Evolutionary conservation across 192 early-diverging fungal genomes (phyloP), one percentile per base, ranked within the genome.

Genomic region (Backusella mclennaniae): DNA sequence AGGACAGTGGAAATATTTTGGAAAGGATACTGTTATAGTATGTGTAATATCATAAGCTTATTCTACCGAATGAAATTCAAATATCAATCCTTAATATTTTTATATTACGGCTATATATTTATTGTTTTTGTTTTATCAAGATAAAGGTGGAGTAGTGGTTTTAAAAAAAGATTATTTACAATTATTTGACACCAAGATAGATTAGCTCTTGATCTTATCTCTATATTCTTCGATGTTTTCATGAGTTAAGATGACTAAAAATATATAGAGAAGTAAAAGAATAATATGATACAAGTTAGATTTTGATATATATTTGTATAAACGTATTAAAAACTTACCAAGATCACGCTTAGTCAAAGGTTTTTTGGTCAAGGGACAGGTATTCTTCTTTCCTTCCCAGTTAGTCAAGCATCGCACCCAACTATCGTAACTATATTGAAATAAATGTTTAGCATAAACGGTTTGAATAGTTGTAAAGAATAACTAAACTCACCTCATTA

Each of bases 291-390:
- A 72, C 46, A 26, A 49, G 17, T 29, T 72, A 14, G 7, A 26
- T 39, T 1, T 12, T 39, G 38, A 67, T 8, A 68, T 42, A 23
- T 9, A 38, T 29, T 15, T 44, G 15, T 44, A 44, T 14, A 11
- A 31, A 6, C 33, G 33, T 33, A 26, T 29, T 35, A n/a, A 76
- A 68, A 76, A 68, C 53, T 72, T 83, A 80, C 78, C 93, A 36
- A 98, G 84, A 75, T 98, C 96, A 74, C 96, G 91, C 84, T 97
- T 96, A 56, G 95, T 92, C 69, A 97, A 80, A 36, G 94, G 92
- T 80, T 96, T 96, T 87, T 98, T 98, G 39, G 96, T 96, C 78
- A 98, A 86, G 41, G 96, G 96, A 42, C 96, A 98, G 38, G 94
- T 94, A 81, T 97, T 98, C 73, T 91, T 89, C 76, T 92, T 92